Evolutionary conservation across 768 basidiomycete genomes (phyloP), one percentile per base, ranked within the genome.

Genomic region (Pisolithus tinctorius): DNA sequence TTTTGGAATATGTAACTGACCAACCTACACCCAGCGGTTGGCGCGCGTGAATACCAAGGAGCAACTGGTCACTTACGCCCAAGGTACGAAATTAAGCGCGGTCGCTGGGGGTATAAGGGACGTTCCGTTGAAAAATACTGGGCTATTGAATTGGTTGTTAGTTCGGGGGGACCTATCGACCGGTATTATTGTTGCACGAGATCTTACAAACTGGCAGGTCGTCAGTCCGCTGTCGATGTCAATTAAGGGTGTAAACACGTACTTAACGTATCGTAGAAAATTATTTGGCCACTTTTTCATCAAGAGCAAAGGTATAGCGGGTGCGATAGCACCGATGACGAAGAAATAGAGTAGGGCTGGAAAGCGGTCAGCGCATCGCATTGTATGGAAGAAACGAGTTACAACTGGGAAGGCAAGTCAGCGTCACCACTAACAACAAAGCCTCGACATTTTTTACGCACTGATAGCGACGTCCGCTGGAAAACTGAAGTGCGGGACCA

Each of bases 41-140:
- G 47, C 6, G 1, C 40, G 31, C n/a, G 13, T 39, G 39, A 14
- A 34, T 9, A 4, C 11, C 27, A 26, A 31, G 16, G 1, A n/a
- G 17, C 7, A 16, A n/a, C 17, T 23, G 20, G 20, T 31, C 44
- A 67, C 66, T 29, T 58, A 68, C 63, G 84, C 79, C 85, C 86
- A 92, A 2, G 85, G 83, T 3, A 91, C 75, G 61, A 85, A 94
- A 65, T 95, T 94, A 58, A 92, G 75, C 3, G 89, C 86, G 0
- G 83, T 88, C 11, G 89, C 89, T 8, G 90, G 89, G 1, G 92
- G 92, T 44, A 93, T 88, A 48, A 71, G 69, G 20, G 71, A 68
- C 4, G 84, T 77, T 3, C 87, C 90, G 26, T 78, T 77, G 60
- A 90, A 85, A 59, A 90, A 76, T 46, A 88, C 60, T 9, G 73